A percentile compares a stretch with the other conserved stretches of the same genome.
These are phyloP conservation scores for Fonsecaea pedrosoi DNA, from an alignment of 2,329 filamentous ascomycete species.

Conservation along the genomic window DNA sequence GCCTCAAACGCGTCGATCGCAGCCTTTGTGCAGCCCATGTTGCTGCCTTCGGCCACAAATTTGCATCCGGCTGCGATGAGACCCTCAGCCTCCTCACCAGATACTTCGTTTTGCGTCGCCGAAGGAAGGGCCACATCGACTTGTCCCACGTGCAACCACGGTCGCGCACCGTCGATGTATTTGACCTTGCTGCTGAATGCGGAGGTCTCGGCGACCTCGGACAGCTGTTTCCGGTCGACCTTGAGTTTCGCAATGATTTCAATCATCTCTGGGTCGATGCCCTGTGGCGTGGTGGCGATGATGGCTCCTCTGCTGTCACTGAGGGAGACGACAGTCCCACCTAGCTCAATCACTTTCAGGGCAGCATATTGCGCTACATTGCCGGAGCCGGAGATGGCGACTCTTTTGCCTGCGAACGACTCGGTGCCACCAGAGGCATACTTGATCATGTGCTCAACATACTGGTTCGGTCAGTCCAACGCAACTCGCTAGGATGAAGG, in stretches of 20 bases:
- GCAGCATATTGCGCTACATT: constrained; percentile 98
- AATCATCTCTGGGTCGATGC: constrained; percentile 81
- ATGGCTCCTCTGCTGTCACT: constrained; percentile 90
- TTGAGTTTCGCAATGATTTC: constrained; percentile 82
- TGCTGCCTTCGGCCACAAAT: constrained; percentile 94
- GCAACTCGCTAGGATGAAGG: not conserved
- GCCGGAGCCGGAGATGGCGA: constrained; percentile 93
- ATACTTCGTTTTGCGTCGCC: constrained; percentile 98
- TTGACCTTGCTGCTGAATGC: constrained; percentile 71
- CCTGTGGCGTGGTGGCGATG: constrained; percentile 72
- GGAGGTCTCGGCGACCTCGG: constrained; percentile 67
- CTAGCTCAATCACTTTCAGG: constrained; percentile 94
- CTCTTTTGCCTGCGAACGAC: constrained; percentile 86
- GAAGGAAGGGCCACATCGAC: constrained; percentile 91
- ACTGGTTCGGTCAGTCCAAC: constrained; percentile 52
- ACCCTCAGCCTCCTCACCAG: constrained; percentile 82
- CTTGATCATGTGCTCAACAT: constrained; percentile 93
- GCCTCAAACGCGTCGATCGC: constrained; percentile 93
- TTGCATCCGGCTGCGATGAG: constrained; percentile 77
- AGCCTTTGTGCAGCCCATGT: constrained; percentile 98
- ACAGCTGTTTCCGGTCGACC: constrained; percentile 82
- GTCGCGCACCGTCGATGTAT: constrained; percentile 85
- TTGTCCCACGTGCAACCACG: constrained; percentile 87
- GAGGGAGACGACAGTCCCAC: constrained; percentile 87
- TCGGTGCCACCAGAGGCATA: constrained; percentile 80